Conservation (phyloP, 2,329 filamentous ascomycete genomes). For the Chaetomium sp. region DNA sequence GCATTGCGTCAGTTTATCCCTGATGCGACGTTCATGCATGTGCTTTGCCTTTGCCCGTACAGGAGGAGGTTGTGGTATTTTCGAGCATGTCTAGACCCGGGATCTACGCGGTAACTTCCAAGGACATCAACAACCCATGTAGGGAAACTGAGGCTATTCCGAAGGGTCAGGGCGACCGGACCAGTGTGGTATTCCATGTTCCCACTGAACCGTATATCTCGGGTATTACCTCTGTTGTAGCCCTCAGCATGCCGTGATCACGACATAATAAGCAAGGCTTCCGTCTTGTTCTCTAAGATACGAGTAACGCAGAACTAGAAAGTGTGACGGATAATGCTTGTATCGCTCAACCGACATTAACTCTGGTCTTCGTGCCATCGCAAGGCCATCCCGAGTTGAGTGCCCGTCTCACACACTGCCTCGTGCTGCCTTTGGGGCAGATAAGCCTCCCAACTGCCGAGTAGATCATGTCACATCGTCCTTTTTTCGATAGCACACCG, state of each 20-base stretch:
- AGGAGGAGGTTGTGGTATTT: neutral
- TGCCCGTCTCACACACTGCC: neutral
- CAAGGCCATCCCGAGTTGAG: too few relatives aligned
- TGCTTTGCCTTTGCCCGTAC: neutral
- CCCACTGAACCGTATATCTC: neutral
- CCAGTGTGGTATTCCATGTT: neutral
- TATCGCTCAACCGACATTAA: neutral
- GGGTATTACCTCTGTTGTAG: neutral
- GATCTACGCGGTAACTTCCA: neutral
- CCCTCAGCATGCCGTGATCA: neutral
- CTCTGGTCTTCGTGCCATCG: neutral
- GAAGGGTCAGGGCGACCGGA: neutral
- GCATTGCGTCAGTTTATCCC: conserved; percentile 9
- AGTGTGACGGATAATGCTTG: neutral
- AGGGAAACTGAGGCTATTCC: neutral
- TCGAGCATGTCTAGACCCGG: neutral
- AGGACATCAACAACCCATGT: neutral
- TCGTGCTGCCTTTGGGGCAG: neutral
- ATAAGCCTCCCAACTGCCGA: too few relatives aligned
- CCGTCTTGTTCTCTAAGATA: neutral
- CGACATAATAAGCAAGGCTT: neutral
- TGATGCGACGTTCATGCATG: conserved; percentile 16
- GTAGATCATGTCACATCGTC: neutral
- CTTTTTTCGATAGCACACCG: neutral
- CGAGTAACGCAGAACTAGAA: neutral